Evolutionary conservation across 805 yeast species (phyloP).

Genomic region (Teunomyces cretensis): DNA sequence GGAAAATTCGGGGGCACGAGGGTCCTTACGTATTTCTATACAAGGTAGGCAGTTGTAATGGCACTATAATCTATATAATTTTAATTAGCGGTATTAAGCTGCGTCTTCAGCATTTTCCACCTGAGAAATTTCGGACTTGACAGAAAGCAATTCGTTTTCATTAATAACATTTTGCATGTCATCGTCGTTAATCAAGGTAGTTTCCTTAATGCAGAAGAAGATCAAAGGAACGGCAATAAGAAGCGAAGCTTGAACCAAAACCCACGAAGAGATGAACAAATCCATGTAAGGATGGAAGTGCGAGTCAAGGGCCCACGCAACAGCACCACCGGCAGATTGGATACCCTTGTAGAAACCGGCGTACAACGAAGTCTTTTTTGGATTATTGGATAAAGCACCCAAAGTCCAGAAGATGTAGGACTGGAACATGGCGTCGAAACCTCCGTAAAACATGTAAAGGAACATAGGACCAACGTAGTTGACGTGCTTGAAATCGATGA

Average conservation of each 20-base stretch:
- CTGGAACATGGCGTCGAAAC: conserved; percentile 60
- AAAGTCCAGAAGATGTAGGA: conserved; percentile 56
- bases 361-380: conserved; percentile 53
- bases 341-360: conserved; percentile 65
- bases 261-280: conserved; percentile 50
- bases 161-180: conserved; percentile 23
- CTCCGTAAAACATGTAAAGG: conserved; percentile 62
- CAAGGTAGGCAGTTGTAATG: too few relatives aligned
- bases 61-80: not conserved
- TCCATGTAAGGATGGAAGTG: conserved; percentile 33
- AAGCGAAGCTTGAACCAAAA: conserved; percentile 46
- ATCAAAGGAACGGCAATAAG: conserved; percentile 49
- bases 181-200: conserved; percentile 37
- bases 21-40: too few relatives aligned
- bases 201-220: conserved; percentile 43
- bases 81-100: not conserved
- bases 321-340: conserved; percentile 64
- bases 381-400: conserved; percentile 59
- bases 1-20: too few relatives aligned
- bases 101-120: not conserved
- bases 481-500: conserved; percentile 48
- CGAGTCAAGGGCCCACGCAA: conserved; percentile 59
- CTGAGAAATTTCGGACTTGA: conserved; percentile 15
- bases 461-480: conserved; percentile 59
- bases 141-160: conserved; percentile 25